A percentile compares a stretch with the other conserved stretches of the same genome.
Conservation (phyloP, 805 yeast genomes). For the Lachancea dasiensis region DNA sequence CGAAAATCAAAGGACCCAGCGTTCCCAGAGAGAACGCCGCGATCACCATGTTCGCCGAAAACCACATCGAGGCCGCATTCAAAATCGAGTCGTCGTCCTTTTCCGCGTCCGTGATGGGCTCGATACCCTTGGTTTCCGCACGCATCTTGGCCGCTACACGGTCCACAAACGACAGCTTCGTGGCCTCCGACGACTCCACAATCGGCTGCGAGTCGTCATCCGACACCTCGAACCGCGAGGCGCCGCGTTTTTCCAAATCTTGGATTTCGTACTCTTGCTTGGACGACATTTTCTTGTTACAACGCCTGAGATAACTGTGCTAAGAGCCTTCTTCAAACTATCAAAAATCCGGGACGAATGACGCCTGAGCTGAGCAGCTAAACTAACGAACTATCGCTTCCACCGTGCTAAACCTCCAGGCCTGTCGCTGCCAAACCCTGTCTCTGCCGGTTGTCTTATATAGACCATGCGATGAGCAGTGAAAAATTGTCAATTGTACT, state of each 20-base stretch:
- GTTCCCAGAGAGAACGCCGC: conserved; percentile 79
- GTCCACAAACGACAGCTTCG: conserved; percentile 21
- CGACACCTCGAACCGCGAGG: conserved; percentile 7
- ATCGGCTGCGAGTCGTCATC: conserved; percentile 11
- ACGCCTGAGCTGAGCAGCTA: no score
- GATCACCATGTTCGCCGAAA: conserved; percentile 81
- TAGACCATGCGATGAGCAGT: no score
- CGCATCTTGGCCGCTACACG: conserved; percentile 25
- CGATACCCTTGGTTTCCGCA: conserved; percentile 72
- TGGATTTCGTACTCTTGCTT: conserved; percentile 13
- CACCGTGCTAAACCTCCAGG: no score
- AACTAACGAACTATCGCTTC: no score
- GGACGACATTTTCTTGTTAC: no score
- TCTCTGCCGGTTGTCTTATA: no score
- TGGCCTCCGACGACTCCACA: conserved; percentile 12
- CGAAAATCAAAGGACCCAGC: conserved; percentile 57
- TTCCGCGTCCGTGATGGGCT: conserved; percentile 72
- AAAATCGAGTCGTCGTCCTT: conserved; percentile 59
- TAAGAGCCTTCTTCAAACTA: no score
- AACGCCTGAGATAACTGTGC: no score
- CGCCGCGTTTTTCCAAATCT: conserved; percentile 11
- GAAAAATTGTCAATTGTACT: no score
- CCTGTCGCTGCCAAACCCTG: no score
- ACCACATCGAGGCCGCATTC: conserved; percentile 84
- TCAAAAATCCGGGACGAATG: no score